These are phyloP conservation scores for Myrica gale DNA, from an alignment of 306 rosid genomes.

Conservation along the genomic window DNA sequence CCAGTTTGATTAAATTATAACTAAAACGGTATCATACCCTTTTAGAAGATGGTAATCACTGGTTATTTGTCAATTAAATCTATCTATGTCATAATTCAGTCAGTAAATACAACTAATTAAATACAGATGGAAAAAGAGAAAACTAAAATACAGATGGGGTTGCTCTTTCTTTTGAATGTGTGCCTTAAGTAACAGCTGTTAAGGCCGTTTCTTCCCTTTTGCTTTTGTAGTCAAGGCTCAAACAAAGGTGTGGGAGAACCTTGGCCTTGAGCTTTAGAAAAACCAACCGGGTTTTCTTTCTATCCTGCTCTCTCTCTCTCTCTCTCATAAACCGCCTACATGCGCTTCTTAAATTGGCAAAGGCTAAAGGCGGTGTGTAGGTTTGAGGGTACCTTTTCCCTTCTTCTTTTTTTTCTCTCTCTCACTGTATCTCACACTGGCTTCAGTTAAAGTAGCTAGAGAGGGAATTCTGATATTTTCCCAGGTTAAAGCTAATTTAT, in stretches of 20 bases:
- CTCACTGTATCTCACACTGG: constrained; percentile 8
- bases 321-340: constrained; percentile 51
- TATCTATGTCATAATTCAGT: neutral
- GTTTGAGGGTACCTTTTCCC: constrained; percentile 56
- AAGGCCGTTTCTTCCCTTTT: constrained; percentile 70
- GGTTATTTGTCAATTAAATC: neutral
- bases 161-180: constrained; percentile 39
- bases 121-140: too few relatives aligned
- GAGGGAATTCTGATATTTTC: constrained; percentile 49
- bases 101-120: too few relatives aligned
- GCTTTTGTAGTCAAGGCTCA: constrained; percentile 85
- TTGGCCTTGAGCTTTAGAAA: constrained; percentile 30
- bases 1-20: neutral
- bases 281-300: constrained; percentile 28
- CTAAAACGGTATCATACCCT: neutral
- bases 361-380: constrained; percentile 48
- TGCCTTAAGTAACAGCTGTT: constrained; percentile 54
- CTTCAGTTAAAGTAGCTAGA: constrained; percentile 71
- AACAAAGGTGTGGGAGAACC: constrained; percentile 53
- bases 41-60: constrained; percentile 1
- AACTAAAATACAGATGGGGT: constrained; percentile 21
- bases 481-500: constrained; percentile 67
- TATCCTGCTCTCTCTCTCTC: constrained; percentile 1
- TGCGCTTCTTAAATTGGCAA: constrained; percentile 46
- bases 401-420: constrained; percentile 24